Evolutionary conservation across 305 asterid species (phyloP).

Genomic region (Fraxinus nigra): DNA sequence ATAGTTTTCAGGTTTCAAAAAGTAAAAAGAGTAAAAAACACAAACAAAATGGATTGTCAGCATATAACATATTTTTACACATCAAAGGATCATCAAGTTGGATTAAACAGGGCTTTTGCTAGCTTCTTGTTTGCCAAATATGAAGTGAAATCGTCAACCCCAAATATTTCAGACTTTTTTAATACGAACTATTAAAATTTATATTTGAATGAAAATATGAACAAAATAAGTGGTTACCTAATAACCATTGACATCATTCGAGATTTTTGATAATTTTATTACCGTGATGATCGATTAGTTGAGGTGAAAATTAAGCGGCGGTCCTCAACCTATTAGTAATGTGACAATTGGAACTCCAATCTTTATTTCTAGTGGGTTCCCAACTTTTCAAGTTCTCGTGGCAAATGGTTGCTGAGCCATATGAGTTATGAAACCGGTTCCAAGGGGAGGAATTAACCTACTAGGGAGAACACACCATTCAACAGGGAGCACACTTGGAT

Average conservation of each 20-base stretch:
- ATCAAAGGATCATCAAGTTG: background rate
- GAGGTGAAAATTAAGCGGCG: background rate
- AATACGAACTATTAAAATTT: background rate
- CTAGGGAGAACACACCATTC: background rate
- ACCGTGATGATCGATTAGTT: background rate
- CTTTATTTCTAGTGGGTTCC: background rate
- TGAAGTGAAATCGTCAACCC: background rate
- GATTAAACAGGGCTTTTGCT: background rate
- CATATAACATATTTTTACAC: background rate
- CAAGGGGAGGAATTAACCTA: background rate
- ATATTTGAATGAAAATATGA: background rate
- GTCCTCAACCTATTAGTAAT: background rate
- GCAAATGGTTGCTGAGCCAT: background rate
- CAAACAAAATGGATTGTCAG: background rate
- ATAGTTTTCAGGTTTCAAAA: constrained; percentile 17
- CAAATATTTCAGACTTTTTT: background rate
- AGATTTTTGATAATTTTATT: background rate
- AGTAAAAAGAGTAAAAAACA: background rate
- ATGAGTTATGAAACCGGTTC: background rate
- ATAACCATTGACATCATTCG: background rate
- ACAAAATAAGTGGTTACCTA: background rate
- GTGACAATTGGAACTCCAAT: background rate
- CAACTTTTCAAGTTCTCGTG: background rate
- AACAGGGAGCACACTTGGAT: background rate
- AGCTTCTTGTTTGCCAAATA: background rate